Percentiles rank a stretch among this genome's conserved stretches.
Evolutionary conservation across 345 rosid genomes (phyloP).

Genomic region (Alliaria petiolata): DNA sequence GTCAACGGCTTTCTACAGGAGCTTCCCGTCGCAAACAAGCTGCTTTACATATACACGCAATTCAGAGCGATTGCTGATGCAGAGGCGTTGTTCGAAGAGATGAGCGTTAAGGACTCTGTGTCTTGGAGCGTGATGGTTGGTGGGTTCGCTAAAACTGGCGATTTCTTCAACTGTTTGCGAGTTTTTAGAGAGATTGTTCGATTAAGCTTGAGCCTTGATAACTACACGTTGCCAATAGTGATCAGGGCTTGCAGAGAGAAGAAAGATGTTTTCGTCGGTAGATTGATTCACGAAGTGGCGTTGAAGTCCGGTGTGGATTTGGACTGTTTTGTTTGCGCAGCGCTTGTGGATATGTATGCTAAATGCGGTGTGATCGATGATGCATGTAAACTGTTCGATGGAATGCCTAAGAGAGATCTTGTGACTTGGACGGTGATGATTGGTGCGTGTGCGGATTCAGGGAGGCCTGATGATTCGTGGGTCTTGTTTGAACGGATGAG

Average conservation of each 20-base stretch:
- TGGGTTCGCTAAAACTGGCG: conserved; percentile 53
- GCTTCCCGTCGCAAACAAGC: conserved; percentile 45
- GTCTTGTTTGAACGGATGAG: conserved; percentile 55
- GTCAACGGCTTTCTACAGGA: conserved; percentile 39
- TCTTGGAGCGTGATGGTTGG: conserved; percentile 74
- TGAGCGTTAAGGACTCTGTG: conserved; percentile 44
- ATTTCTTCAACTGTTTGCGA: conserved; percentile 38
- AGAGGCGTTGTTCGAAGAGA: conserved; percentile 39
- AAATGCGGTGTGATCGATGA: conserved; percentile 41
- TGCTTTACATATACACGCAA: conserved; percentile 39
- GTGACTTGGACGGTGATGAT: conserved; percentile 79
- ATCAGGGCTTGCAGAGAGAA: conserved; percentile 53
- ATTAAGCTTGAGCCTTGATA: conserved; percentile 45
- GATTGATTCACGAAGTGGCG: conserved; percentile 45
- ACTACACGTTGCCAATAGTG: conserved; percentile 48
- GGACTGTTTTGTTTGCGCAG: conserved; percentile 49
- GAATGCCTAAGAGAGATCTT: conserved; percentile 49
- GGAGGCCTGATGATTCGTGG: conserved; percentile 47
- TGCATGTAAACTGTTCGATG: conserved; percentile 49
- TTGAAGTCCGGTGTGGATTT: conserved; percentile 44
- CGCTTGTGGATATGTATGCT: conserved; percentile 57
- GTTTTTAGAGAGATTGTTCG: conserved; percentile 54
- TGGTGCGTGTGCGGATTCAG: conserved; percentile 47
- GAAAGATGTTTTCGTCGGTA: conserved; percentile 39
- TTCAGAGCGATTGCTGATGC: conserved; percentile 39